Conservation (phyloP, 2,329 filamentous ascomycete species). For the Aspergillus sp. region DNA sequence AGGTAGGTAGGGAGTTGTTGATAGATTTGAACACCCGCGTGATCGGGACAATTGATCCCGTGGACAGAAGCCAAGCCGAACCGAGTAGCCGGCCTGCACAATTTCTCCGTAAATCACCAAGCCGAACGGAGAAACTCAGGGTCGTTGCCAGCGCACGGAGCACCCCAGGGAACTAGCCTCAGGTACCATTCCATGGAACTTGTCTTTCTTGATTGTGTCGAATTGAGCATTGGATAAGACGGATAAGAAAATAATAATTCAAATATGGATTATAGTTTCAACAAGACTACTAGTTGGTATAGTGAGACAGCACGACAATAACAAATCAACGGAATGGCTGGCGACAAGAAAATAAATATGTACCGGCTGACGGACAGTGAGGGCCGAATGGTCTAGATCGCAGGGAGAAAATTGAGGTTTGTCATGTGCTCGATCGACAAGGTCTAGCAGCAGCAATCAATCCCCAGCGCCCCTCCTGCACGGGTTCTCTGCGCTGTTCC, state of each 20-base stretch:
- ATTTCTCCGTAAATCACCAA: conserved; percentile 23
- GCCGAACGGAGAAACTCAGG: neutral
- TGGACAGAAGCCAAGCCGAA: conserved; percentile 13
- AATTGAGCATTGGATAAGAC: no score
- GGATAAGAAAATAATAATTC: no score
- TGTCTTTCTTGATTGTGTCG: no score
- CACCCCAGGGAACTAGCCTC: neutral
- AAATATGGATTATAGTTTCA: neutral
- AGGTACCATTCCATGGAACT: neutral
- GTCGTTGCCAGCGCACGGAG: neutral
- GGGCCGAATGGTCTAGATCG: neutral
- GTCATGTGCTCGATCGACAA: conserved; percentile 19
- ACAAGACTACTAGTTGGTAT: neutral
- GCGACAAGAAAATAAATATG: conserved; percentile 2
- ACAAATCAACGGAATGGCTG: neutral
- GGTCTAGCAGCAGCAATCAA: conserved; percentile 4
- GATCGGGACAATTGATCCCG: conserved; percentile 15
- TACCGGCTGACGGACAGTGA: conserved; percentile 2
- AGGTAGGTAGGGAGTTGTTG: neutral
- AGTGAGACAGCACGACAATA: neutral
- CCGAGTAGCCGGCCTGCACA: conserved; percentile 13
- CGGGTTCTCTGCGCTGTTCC: neutral
- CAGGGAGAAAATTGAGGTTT: conserved; percentile 15
- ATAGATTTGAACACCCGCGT: neutral
- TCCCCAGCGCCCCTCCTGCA: conserved; percentile 12